A percentile compares a stretch with the other conserved stretches of the same genome.
Conservation (phyloP, 2,329 filamentous ascomycete genomes). For the Curvularia sp. region DNA sequence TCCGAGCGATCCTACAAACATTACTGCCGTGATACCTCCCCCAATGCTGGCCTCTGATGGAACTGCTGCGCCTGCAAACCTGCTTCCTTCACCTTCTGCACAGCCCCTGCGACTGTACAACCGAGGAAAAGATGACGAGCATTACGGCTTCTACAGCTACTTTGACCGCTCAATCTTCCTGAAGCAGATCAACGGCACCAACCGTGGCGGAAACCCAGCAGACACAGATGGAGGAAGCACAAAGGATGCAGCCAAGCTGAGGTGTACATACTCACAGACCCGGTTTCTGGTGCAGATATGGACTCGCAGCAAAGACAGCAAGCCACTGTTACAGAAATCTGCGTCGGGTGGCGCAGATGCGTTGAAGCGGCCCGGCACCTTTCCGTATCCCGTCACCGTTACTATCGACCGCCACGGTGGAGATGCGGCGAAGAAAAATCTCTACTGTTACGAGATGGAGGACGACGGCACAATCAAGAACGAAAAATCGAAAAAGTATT, state of each 20-base stretch:
- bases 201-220: slow-evolving; percentile 51
- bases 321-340: slow-evolving; percentile 42
- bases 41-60: slow-evolving; percentile 72
- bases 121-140: slow-evolving; percentile 78
- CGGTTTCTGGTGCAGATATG: slow-evolving; percentile 69
- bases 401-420: slow-evolving; percentile 68
- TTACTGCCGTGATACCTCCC: slow-evolving; percentile 66
- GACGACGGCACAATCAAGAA: slow-evolving; percentile 54
- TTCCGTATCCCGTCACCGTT: slow-evolving; percentile 68
- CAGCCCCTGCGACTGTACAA: slow-evolving; percentile 89
- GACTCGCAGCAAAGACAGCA: slow-evolving; percentile 58
- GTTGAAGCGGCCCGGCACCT: slow-evolving; percentile 62
- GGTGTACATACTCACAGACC: slow-evolving; percentile 68
- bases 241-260: slow-evolving; percentile 55
- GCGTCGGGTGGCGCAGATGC: slow-evolving; percentile 49
- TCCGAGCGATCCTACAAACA: slow-evolving; percentile 44
- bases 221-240: slow-evolving; percentile 60
- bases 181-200: slow-evolving; percentile 63
- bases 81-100: slow-evolving; percentile 71
- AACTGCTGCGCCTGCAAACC: slow-evolving; percentile 72
- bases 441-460: slow-evolving; percentile 68
- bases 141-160: slow-evolving; percentile 94
- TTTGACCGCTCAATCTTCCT: slow-evolving; percentile 88
- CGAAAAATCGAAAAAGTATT: slow-evolving; percentile 50
- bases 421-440: slow-evolving; percentile 59